Conservation (phyloP, 768 basidiomycete genomes). For the Leucocoprinus sp. region DNA sequence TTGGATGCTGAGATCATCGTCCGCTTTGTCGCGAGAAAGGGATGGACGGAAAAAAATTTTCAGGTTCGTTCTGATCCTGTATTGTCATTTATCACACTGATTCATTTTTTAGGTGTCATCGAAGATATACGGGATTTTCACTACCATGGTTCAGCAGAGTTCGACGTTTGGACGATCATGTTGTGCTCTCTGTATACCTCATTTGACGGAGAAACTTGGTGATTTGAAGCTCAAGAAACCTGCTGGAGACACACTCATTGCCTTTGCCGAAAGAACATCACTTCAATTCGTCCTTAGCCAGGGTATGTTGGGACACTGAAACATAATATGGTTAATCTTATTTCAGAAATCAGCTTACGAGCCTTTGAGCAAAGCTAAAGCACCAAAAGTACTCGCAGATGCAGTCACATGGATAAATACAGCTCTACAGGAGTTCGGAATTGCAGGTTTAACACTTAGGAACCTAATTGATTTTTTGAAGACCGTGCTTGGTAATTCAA, state of each 20-base stretch:
- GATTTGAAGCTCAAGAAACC: constrained; percentile 97
- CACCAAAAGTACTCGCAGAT: constrained; percentile 93
- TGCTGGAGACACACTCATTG: constrained; percentile 76
- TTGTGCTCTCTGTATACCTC: constrained; percentile 69
- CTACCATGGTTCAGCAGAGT: constrained; percentile 63
- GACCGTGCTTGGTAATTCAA: constrained; percentile 80
- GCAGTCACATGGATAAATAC: constrained; percentile 83
- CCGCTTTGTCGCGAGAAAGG: constrained; percentile 82
- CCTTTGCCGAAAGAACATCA: constrained; percentile 88
- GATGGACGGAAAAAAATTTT: constrained; percentile 99
- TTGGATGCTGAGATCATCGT: constrained; percentile 87
- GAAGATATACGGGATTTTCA: constrained; percentile 78
- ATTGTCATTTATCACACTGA: neutral
- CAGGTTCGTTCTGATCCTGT: constrained; percentile 45
- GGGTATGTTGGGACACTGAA: constrained; percentile 39
- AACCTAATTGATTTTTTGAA: constrained; percentile 89
- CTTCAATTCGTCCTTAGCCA: constrained; percentile 90
- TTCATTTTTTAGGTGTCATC: constrained; percentile 62
- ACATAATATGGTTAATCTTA: neutral
- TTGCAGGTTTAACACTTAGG: constrained; percentile 75
- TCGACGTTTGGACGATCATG: constrained; percentile 83
- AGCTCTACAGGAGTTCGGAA: constrained; percentile 85
- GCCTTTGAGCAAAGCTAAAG: constrained; percentile 89
- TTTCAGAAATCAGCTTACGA: constrained; percentile 64
- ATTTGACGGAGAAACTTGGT: constrained; percentile 89